A percentile compares a stretch with the other conserved stretches of the same genome.
Evolutionary conservation across 208 protist species (phyloP).

Genomic region (Herpetomonas muscarum): DNA sequence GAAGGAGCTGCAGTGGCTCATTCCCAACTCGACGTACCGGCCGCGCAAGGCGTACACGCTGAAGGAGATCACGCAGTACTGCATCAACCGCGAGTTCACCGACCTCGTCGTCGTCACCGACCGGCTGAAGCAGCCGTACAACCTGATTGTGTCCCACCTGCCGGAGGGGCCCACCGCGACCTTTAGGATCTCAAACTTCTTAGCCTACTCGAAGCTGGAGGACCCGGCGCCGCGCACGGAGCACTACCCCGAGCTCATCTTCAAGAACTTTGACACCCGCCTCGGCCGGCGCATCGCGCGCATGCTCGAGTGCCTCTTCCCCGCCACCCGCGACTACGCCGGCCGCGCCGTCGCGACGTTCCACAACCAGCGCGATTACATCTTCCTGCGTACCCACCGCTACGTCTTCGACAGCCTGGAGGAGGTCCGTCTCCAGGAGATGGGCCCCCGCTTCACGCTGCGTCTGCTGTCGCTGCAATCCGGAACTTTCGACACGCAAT

Average conservation of each 20-base stretch:
- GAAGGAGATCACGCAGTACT: slow-evolving; percentile 91
- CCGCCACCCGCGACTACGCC: slow-evolving; percentile 80
- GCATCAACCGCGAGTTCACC: slow-evolving; percentile 85
- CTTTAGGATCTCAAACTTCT: slow-evolving; percentile 86
- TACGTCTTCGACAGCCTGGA: slow-evolving; percentile 92
- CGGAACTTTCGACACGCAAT: slow-evolving; percentile 90
- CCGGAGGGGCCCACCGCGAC: slow-evolving; percentile 86
- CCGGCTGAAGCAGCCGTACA: slow-evolving; percentile 80
- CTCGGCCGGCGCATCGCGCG: slow-evolving; percentile 85
- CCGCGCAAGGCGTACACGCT: slow-evolving; percentile 87
- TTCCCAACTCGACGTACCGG: slow-evolving; percentile 86
- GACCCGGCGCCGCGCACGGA: slow-evolving; percentile 80
- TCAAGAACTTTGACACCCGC: slow-evolving; percentile 92
- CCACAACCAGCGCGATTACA: slow-evolving; percentile 94
- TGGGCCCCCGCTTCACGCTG: slow-evolving; percentile 91
- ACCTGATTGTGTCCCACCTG: slow-evolving; percentile 87
- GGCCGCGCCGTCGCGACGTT: slow-evolving; percentile 91
- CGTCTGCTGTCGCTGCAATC: slow-evolving; percentile 86
- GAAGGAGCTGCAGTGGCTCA: slow-evolving; percentile 86
- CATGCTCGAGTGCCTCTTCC: slow-evolving; percentile 89
- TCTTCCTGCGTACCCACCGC: slow-evolving; percentile 90
- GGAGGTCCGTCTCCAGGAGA: slow-evolving; percentile 88
- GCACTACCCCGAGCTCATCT: slow-evolving; percentile 92
- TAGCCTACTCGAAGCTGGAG: slow-evolving; percentile 74
- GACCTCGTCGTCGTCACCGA: slow-evolving; percentile 89